These are phyloP conservation scores for Puccinia triticina DNA, from an alignment of 1,284 basidiomycete genomes.

Conservation along the genomic window DNA sequence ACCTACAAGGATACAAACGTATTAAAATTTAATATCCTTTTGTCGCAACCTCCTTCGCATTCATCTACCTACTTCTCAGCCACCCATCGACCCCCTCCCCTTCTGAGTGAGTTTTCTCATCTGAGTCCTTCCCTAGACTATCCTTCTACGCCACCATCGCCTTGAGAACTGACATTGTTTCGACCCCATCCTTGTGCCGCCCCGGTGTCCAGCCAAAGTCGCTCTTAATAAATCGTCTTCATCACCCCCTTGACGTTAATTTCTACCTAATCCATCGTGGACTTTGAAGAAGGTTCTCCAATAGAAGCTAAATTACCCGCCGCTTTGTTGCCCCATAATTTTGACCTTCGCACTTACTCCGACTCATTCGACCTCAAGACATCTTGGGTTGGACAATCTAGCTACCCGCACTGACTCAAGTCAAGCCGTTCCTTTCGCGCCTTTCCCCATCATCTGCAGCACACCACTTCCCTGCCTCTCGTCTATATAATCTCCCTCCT, in stretches of 20 bases:
- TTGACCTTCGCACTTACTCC: background rate
- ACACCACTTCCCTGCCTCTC: background rate
- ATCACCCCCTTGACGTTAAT: background rate
- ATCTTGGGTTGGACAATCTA: conserved; percentile 15
- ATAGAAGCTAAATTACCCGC: conserved; percentile 1
- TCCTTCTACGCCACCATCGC: conserved; percentile 12
- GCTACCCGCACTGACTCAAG: conserved; percentile 18
- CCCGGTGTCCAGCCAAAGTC: background rate
- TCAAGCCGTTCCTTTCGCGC: conserved; percentile 15
- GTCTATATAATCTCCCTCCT: background rate
- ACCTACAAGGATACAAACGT: conserved; percentile 6
- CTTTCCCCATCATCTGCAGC: background rate
- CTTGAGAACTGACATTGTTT: conserved; percentile 1
- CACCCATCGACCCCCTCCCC: background rate
- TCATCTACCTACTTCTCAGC: background rate
- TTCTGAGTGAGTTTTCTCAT: conserved; percentile 29
- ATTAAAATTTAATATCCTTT: conserved; percentile 24
- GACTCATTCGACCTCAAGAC: background rate
- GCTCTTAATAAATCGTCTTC: background rate
- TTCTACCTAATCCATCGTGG: background rate
- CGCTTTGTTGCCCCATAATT: background rate
- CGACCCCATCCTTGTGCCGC: background rate
- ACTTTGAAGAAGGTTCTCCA: background rate
- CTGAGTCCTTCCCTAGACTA: background rate
- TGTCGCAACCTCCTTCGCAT: background rate